Base-by-base conservation (phyloP, 768 basidiomycete species). In the Cubamyces lactineus region DNA sequence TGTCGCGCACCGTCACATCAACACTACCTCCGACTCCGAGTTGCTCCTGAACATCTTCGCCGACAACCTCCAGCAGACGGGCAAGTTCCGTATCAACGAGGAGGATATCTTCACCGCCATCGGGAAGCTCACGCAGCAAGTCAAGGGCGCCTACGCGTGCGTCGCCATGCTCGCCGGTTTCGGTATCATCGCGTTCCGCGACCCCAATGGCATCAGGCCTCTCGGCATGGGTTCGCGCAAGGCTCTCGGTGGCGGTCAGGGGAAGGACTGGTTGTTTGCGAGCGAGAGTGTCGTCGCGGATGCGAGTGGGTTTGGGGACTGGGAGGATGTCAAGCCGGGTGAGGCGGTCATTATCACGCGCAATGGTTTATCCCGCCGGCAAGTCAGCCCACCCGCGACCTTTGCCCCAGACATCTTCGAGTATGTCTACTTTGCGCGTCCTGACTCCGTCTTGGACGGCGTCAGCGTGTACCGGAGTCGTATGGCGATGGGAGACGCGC, bases 91-190 rank as follows among this genome's bases (percentile, higher is more conserved):
- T 63, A 99, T 98, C 79, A 98, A 98, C 72, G 96, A 98, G 72
- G 97, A 99, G 68, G 97, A 99, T 76, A 97, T 99, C 67, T 98
- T 99, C 76, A 92, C 87, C 16, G 96, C 97, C 34, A 87, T 98
- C 56, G 84, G 90, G 13, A 90, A 91, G 7, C 83, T 98, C 74
- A 98, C 95, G 89, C 77, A 82, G 59, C 88, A 94, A 65, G 89
- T 88, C 73, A 89, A 84, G 69, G 97, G 97, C 50, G 96, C 94
- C 2, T 99, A 98, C 75, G 96, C 96, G 1, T 98, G 96, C 71
- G 90, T 95, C 12, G 94, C 92, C n/a, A 98, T 99, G 97, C 84
- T 99, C 42, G 96, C 97, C 28, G 97, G 97, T 41, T 98, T 98
- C 74, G 97, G 97, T 0, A 89, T 98, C 62, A 96, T 99, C 72